Evolutionary conservation across 2,329 filamentous ascomycete genomes (phyloP).

Genomic region (Elsinoe necatrix): DNA sequence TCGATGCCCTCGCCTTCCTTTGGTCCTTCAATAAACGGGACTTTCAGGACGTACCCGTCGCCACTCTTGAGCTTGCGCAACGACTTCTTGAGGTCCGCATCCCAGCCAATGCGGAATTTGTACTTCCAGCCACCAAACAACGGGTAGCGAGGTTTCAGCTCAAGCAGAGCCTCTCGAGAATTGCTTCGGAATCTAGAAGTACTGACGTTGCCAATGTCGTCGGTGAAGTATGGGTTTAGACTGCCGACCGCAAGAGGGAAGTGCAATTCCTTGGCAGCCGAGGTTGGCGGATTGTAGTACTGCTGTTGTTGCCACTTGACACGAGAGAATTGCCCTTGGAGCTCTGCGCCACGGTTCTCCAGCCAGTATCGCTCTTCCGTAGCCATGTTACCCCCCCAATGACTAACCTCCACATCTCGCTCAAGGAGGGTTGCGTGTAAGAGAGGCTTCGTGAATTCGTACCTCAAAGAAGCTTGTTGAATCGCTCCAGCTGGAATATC

Average conservation of each 20-base stretch:
- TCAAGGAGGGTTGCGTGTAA: constrained; percentile 71
- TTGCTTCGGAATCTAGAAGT: constrained; percentile 79
- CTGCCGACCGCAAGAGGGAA: constrained; percentile 74
- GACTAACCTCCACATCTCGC: constrained; percentile 88
- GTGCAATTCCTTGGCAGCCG: constrained; percentile 71
- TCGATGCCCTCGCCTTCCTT: constrained; percentile 77
- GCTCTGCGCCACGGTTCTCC: constrained; percentile 72
- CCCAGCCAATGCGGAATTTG: constrained; percentile 94
- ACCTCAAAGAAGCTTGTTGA: constrained; percentile 69
- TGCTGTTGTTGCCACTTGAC: constrained; percentile 38
- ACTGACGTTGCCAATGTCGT: constrained; percentile 94
- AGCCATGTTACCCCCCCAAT: constrained; percentile 95
- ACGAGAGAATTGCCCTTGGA: constrained; percentile 45
- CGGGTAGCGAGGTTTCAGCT: constrained; percentile 91
- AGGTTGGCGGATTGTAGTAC: constrained; percentile 68
- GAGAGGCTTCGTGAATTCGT: constrained; percentile 91
- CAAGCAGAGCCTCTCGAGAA: constrained; percentile 58
- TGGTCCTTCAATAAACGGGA: constrained; percentile 89
- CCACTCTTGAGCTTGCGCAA: constrained; percentile 55
- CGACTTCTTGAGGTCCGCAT: constrained; percentile 70
- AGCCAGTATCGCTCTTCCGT: constrained; percentile 91
- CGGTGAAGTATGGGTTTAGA: constrained; percentile 84
- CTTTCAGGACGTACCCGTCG: constrained; percentile 74
- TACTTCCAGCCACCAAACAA: constrained; percentile 98
- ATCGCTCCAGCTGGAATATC: constrained; percentile 69